Evolutionary conservation across 1,284 basidiomycete species (phyloP).

Genomic region (Ceratobasidium sp.): DNA sequence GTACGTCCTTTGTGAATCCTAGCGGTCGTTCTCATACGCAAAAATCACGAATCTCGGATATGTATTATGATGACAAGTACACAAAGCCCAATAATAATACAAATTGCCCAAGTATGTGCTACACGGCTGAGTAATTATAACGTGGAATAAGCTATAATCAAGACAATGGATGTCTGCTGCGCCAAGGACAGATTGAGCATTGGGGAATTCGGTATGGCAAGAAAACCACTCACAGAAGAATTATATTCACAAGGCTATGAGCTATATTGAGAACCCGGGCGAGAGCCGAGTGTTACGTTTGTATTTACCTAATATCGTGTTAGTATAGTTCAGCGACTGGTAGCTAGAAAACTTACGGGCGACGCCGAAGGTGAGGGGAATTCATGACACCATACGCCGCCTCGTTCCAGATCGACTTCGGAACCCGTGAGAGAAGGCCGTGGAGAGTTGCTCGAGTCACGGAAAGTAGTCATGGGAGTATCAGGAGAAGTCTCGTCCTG

Average conservation of each 20-base stretch:
- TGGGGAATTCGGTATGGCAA: not conserved
- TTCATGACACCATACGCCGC: conserved; percentile 29
- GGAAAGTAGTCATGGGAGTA: conserved; percentile 40
- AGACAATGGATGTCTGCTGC: not conserved
- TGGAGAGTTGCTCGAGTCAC: conserved; percentile 22
- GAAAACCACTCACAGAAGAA: conserved; percentile 7
- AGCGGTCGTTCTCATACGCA: not conserved
- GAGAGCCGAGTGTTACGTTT: not conserved
- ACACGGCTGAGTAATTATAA: not conserved
- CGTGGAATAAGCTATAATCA: not conserved
- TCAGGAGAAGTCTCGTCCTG: conserved; percentile 11
- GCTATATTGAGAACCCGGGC: conserved; percentile 26
- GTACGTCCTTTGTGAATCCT: not conserved
- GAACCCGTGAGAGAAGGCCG: conserved; percentile 14
- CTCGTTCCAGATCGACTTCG: conserved; percentile 31
- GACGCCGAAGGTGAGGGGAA: conserved; percentile 35
- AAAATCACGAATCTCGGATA: not conserved
- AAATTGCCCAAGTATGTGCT: not conserved
- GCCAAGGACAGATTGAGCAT: not conserved
- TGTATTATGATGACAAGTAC: conserved; percentile 27
- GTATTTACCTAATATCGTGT: not conserved
- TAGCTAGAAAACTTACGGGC: conserved; percentile 12
- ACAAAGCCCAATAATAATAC: conserved; percentile 27
- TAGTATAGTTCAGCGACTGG: not conserved
- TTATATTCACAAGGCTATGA: not conserved